Evolutionary conservation across 2,329 filamentous ascomycete species (phyloP), one percentile per base, ranked within the genome.

Genomic region (Trichophyton rubrum): DNA sequence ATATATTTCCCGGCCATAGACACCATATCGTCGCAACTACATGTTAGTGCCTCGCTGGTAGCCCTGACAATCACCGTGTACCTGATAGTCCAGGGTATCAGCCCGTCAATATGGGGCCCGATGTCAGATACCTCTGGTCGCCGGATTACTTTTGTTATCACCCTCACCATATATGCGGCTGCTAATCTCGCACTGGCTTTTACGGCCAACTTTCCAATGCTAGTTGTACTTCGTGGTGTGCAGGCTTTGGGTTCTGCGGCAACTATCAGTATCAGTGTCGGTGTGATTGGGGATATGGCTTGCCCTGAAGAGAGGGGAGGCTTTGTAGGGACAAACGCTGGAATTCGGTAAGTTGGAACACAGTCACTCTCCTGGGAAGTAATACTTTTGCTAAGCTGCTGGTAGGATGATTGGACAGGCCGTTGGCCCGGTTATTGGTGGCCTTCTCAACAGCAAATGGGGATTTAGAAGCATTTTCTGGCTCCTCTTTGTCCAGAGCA

Each of bases 281-380:
- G 84, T 1, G 83, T 90, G 1, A 81, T 91, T 13, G 85, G 86
- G 0, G 89, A 93, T 67, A 79, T 90, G 3, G 80, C 85, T 0
- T 83, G 85, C 0, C 84, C 81, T 56, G 79, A 82, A 0, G 86
- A 92, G 70, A 77, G 89, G 65, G 89, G 88, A 2, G 82, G 80
- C 60, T 91, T 88, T 68, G 85, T 91, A 75, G 87, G 83, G 58
- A 15, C 49, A 2, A 53, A 53, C 15, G 49, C 49, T 53, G 49
- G 49, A 27, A 53, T 33, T 17, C 22, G 49, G 49, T 53, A 53
- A 8, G 27, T 13, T 33, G 27, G 49, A 53, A 33, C 49, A 53
- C 24, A 7, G 15, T 33, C 22, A 15, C 49, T 24, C 11, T 33
- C 49, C 11, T 53, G 27, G 27, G 15, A 53, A 53, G 30, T 20